Percentiles rank a stretch among this genome's conserved stretches.
These are phyloP conservation scores for Vicia sativa DNA, from an alignment of 306 rosid species.

Conservation along the genomic window DNA sequence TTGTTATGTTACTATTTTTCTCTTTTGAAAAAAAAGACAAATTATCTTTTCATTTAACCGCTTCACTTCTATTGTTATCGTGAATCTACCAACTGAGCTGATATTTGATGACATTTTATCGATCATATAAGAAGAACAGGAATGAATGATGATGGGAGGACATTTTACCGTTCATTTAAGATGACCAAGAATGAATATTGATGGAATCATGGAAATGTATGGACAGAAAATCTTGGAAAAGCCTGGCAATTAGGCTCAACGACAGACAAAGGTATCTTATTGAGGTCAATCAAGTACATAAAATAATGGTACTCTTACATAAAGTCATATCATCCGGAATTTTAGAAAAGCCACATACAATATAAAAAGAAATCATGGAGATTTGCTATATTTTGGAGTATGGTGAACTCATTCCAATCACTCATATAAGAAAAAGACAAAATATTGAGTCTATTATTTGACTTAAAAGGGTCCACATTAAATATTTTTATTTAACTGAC, in stretches of 20 bases:
- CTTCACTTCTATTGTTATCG: no score
- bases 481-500: conserved; percentile 24
- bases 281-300: conserved; percentile 35
- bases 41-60: no score
- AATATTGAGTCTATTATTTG: conserved; percentile 54
- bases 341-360: conserved; percentile 46
- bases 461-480: conserved; percentile 39
- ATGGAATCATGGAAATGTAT: conserved; percentile 1
- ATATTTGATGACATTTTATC: no score
- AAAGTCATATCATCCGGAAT: conserved; percentile 37
- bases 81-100: no score
- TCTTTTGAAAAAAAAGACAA: no score
- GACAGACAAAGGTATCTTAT: conserved; percentile 40
- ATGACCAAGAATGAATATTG: background rate
- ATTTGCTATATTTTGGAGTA: conserved; percentile 43
- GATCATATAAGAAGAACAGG: background rate
- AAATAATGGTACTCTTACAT: conserved; percentile 36
- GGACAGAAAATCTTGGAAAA: conserved; percentile 30
- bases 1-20: no score
- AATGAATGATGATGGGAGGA: background rate
- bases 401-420: conserved; percentile 32
- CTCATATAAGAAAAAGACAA: conserved; percentile 48
- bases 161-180: no score
- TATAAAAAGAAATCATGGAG: conserved; percentile 47
- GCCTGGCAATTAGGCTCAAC: conserved; percentile 24